Conservation (phyloP, 1,284 basidiomycete genomes). For the Trichosporon sp. region DNA sequence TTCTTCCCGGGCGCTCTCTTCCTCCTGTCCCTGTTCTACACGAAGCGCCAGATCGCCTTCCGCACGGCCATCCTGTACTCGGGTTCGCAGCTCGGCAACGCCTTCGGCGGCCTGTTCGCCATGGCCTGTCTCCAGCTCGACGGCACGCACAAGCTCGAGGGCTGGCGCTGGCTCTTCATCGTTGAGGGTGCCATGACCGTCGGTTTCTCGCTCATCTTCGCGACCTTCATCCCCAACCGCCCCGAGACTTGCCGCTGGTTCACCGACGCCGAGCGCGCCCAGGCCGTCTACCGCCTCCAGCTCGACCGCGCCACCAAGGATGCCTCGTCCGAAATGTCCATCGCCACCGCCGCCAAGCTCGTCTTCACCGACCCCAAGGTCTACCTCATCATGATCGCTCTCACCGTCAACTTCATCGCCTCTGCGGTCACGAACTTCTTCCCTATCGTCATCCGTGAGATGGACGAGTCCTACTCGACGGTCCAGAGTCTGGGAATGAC, state of each 20-base stretch:
- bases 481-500: constrained; percentile 44
- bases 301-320: constrained; percentile 37
- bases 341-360: constrained; percentile 28
- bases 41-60: constrained; percentile 34
- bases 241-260: constrained; percentile 35
- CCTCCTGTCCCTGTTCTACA: constrained; percentile 42
- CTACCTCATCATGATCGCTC: constrained; percentile 30
- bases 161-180: constrained; percentile 43
- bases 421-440: constrained; percentile 46
- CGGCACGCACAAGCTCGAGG: constrained; percentile 34
- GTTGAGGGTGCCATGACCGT: constrained; percentile 33
- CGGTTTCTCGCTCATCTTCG: constrained; percentile 32
- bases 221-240: constrained; percentile 40
- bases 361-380: constrained; percentile 40
- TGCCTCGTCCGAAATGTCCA: constrained; percentile 29
- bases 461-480: constrained; percentile 23
- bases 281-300: constrained; percentile 38
- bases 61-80: constrained; percentile 36
- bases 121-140: constrained; percentile 28
- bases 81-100: constrained; percentile 43
- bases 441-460: constrained; percentile 35
- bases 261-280: constrained; percentile 33
- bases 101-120: constrained; percentile 39
- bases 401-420: constrained; percentile 31
- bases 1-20: constrained; percentile 43